Evolutionary conservation across 129 eudicot genomes (phyloP), one percentile per base, ranked within the genome.

Genomic region (Arctium lappa): DNA sequence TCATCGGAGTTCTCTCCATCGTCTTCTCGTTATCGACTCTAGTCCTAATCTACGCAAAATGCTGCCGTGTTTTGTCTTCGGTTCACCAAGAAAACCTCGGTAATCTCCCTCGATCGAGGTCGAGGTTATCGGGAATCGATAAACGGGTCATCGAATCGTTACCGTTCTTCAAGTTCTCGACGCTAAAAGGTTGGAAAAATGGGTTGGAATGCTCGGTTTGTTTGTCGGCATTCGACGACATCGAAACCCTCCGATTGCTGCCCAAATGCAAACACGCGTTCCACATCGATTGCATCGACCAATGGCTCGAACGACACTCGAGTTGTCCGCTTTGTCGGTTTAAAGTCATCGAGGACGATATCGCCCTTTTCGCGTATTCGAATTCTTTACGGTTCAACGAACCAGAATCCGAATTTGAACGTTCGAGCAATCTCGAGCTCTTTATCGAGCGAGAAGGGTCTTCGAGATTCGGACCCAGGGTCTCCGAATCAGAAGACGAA

Each of bases 161-260:
- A 12, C 98, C 98, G 0, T 89, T 84, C 73, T 94, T 94, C 75
- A 86, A 86, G 79, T 94, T 94, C 71, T 94, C 97, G 5, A 22
- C 86, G 15, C 83, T 94, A 6, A 88, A 75, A 78, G 98, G 98
- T 1, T 82, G 83, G 31, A 89, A 78, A 79, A 77, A 86, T 29
- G 98, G 98, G 38, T 88, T 94, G 33, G 97, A 94, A 76, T 94
- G 98, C 37, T 80, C 97, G 0, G 97, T 94, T 81, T 94, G 98
- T 71, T 75, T 94, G 18, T 81, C 93, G 3, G 85, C 82, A 76
- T 94, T 92, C 39, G 96, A 89, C 56, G 96, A 91, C 11, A 65
- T 74, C 3, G 97, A 94, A 75, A 77, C 83, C 44, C 91, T 94
- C 5, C 74, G 97, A 8, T 78, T 94, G 40, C 74, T 94, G 34